These are phyloP conservation scores for Candida mattraensis DNA, from an alignment of 805 yeast genomes.

Conservation along the genomic window DNA sequence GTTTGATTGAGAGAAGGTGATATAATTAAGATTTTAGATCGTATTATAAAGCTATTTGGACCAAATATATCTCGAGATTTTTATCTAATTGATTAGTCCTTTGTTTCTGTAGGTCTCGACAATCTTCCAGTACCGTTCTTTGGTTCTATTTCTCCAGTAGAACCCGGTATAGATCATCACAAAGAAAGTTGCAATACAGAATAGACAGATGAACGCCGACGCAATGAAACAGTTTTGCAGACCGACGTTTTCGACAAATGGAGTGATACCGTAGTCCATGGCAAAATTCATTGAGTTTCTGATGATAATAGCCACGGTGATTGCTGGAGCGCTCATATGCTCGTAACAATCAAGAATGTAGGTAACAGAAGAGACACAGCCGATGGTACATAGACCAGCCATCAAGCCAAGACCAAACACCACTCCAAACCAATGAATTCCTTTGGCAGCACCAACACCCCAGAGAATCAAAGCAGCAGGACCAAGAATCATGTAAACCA, in stretches of 20 bases:
- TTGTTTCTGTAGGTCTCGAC: slow-evolving; percentile 2
- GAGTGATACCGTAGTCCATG: slow-evolving; percentile 58
- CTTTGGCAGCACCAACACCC: slow-evolving; percentile 63
- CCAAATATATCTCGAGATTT: not conserved
- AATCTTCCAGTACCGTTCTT: slow-evolving; percentile 36
- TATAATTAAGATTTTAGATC: slow-evolving; percentile 18
- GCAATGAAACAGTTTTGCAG: slow-evolving; percentile 56
- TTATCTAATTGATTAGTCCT: slow-evolving; percentile 1
- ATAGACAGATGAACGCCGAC: slow-evolving; percentile 52
- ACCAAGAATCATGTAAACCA: slow-evolving; percentile 47
- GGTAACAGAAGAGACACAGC: slow-evolving; percentile 50
- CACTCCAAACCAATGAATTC: slow-evolving; percentile 54
- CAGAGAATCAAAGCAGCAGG: slow-evolving; percentile 58
- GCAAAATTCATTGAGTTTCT: slow-evolving; percentile 62
- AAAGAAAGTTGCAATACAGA: slow-evolving; percentile 45
- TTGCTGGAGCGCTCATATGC: slow-evolving; percentile 51
- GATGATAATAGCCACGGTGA: slow-evolving; percentile 55
- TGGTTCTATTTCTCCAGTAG: slow-evolving; percentile 37
- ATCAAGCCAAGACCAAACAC: slow-evolving; percentile 55
- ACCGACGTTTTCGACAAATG: slow-evolving; percentile 55
- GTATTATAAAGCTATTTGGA: not conserved
- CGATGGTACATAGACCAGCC: slow-evolving; percentile 55
- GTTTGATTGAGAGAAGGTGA: not conserved
- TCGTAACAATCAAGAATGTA: slow-evolving; percentile 58
- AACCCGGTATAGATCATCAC: slow-evolving; percentile 38